These are phyloP conservation scores for Sphaerulina vaccinii DNA, from an alignment of 2,329 filamentous ascomycete species.

Conservation along the genomic window DNA sequence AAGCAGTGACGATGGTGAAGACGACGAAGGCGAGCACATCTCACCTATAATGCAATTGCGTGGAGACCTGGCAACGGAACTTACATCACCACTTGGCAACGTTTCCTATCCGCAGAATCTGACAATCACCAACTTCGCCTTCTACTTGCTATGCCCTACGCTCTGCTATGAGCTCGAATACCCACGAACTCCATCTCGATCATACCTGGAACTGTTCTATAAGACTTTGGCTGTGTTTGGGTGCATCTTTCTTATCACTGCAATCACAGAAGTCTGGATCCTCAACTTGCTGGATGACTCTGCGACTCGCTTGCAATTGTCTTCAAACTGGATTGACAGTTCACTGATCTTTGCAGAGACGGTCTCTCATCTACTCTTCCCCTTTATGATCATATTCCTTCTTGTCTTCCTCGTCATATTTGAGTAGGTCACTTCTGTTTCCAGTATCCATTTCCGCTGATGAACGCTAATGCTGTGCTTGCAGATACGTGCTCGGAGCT, in stretches of 20 bases:
- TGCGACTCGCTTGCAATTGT: slow-evolving; percentile 51
- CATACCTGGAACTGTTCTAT: slow-evolving; percentile 77
- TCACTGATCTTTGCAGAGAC: slow-evolving; percentile 82
- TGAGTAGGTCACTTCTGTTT: too few species aligned
- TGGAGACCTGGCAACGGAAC: slow-evolving; percentile 82
- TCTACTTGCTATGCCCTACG: slow-evolving; percentile 89
- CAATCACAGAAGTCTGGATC: slow-evolving; percentile 93
- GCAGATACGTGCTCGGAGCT: slow-evolving; percentile 86
- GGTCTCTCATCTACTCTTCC: slow-evolving; percentile 87
- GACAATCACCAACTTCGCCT: slow-evolving; percentile 74
- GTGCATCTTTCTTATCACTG: slow-evolving; percentile 89
- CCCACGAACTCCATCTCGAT: slow-evolving; percentile 71
- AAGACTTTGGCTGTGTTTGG: slow-evolving; percentile 91
- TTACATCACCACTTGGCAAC: slow-evolving; percentile 85
- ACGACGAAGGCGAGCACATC: slow-evolving; percentile 40
- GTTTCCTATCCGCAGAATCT: slow-evolving; percentile 90
- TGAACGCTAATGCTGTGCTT: too few species aligned
- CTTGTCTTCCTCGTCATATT: slow-evolving; percentile 98
- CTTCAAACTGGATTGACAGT: slow-evolving; percentile 59
- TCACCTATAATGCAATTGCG: slow-evolving; percentile 64
- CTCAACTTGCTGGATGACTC: slow-evolving; percentile 82
- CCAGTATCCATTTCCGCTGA: too few species aligned
- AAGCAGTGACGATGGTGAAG: slow-evolving; percentile 43
- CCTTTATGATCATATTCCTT: slow-evolving; percentile 94
- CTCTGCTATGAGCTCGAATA: slow-evolving; percentile 98